Percentiles rank a stretch among this genome's conserved stretches.
These are phyloP conservation scores for Syzygium grande DNA, from an alignment of 345 rosid species.

Conservation along the genomic window DNA sequence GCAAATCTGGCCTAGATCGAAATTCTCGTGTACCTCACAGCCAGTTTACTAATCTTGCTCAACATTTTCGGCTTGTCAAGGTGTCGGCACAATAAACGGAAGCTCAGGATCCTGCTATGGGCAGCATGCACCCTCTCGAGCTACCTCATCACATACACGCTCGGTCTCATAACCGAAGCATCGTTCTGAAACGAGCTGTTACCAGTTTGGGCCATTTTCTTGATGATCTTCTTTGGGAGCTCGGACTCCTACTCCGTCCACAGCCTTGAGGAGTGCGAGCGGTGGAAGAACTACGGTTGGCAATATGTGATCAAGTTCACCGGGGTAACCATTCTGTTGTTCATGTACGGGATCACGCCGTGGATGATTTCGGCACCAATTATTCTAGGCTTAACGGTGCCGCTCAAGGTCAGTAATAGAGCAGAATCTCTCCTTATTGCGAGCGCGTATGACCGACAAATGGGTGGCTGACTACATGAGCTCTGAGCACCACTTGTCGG, in stretches of 20 bases:
- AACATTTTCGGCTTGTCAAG: background rate
- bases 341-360: background rate
- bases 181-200: background rate
- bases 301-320: background rate
- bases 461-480: background rate
- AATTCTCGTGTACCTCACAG: background rate
- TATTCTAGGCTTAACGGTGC: accelerated
- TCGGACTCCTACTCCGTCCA: background rate
- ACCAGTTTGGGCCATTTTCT: background rate
- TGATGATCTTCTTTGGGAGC: background rate
- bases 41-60: background rate
- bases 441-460: background rate
- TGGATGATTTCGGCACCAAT: no score
- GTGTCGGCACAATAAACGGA: background rate
- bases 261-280: background rate
- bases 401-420: background rate
- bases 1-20: background rate
- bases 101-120: background rate
- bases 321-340: background rate
- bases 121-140: background rate
- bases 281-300: background rate
- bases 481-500: background rate
- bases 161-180: background rate
- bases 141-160: background rate
- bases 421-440: background rate